phyloP scores from a whole-genome alignment of 352 stramenopile species.

The Chrysophaeum taylorii region DNA sequence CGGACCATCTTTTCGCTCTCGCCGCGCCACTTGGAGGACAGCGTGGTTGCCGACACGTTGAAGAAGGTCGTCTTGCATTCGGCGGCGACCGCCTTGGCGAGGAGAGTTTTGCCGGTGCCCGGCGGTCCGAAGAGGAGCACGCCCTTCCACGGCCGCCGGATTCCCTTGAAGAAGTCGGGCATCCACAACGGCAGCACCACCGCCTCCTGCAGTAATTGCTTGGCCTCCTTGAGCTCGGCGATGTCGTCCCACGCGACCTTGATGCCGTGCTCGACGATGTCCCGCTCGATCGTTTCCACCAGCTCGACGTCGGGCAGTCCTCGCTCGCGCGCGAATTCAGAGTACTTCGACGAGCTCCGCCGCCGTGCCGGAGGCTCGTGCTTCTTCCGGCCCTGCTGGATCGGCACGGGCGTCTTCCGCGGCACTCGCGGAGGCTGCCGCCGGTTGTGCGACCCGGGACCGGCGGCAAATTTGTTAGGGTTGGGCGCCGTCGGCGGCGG shows the following conservation, averaged over 20 bases:
- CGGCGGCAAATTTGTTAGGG: too few species aligned
- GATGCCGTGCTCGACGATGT: neutral
- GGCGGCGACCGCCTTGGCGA: slow-evolving; percentile 85
- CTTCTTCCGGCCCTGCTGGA: too few species aligned
- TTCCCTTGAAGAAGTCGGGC: slow-evolving; percentile 80
- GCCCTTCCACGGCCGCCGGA: slow-evolving; percentile 72
- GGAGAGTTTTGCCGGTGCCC: slow-evolving; percentile 93
- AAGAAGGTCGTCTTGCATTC: slow-evolving; percentile 96
- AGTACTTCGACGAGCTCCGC: neutral
- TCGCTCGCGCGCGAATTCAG: neutral
- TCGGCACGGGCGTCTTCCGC: too few species aligned
- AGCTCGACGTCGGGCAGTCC: neutral
- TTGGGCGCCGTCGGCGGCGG: too few species aligned
- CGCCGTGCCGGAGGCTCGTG: too few species aligned
- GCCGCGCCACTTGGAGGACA: slow-evolving; percentile 69
- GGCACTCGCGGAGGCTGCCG: too few species aligned
- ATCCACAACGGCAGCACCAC: slow-evolving; percentile 88
- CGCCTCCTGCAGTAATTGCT: slow-evolving; percentile 80
- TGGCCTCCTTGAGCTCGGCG: slow-evolving; percentile 74
- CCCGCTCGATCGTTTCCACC: neutral
- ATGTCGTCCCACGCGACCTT: slow-evolving; percentile 75
- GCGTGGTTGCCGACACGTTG: slow-evolving; percentile 70
- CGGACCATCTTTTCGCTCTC: slow-evolving; percentile 88
- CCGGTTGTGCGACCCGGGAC: too few species aligned
- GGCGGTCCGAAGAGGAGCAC: slow-evolving; percentile 54